A percentile compares a stretch with the other conserved stretches of the same genome.
Evolutionary conservation across 164 flowering plant genomes (phyloP).

Genomic region (Magnolia officinalis): DNA sequence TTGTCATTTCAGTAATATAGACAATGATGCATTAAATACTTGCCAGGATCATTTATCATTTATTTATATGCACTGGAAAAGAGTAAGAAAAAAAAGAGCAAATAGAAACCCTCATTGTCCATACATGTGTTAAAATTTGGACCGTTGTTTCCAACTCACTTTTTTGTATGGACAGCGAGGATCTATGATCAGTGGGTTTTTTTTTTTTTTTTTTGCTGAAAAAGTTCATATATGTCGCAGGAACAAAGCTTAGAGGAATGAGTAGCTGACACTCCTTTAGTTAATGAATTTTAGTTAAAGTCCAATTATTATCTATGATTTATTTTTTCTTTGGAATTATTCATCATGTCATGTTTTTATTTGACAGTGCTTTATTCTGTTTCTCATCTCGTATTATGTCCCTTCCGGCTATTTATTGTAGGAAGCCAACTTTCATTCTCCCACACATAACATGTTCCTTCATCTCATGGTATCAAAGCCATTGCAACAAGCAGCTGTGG

Average conservation of each 20-base stretch:
- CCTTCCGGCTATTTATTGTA: too few species aligned
- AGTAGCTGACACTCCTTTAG: too few species aligned
- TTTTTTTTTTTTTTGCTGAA: too few species aligned
- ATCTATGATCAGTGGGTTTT: too few species aligned
- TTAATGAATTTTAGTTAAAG: too few species aligned
- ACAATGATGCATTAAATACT: neutral
- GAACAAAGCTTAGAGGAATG: too few species aligned
- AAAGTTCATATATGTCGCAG: too few species aligned
- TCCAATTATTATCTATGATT: too few species aligned
- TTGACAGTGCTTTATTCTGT: neutral
- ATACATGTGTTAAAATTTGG: too few species aligned
- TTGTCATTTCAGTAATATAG: neutral
- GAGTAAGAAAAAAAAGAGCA: neutral
- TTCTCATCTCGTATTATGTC: neutral
- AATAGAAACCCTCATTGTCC: too few species aligned
- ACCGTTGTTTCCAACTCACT: too few species aligned
- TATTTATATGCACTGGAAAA: neutral
- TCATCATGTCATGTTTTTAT: neutral
- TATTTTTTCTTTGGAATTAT: neutral
- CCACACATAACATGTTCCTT: neutral
- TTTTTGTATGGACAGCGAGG: too few species aligned
- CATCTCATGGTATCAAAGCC: neutral
- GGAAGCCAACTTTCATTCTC: neutral
- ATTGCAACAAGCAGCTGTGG: neutral
- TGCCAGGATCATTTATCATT: neutral